phyloP scores from a whole-genome alignment of 257 asterid species.

The Gynochthodes officinalis region DNA sequence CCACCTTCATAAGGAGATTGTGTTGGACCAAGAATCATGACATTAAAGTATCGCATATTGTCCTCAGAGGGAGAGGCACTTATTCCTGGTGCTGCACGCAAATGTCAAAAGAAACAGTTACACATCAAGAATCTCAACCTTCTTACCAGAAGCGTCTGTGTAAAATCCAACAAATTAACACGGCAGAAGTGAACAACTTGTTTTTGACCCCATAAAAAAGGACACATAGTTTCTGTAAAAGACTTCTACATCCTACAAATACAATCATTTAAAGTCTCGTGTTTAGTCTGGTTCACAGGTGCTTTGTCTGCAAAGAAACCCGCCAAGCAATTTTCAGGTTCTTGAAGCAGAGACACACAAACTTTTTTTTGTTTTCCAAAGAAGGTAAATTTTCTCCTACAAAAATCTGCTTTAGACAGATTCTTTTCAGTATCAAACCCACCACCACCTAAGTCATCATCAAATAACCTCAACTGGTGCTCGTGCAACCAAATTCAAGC shows the following conservation, averaged over 20 bases:
- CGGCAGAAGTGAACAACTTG: neutral
- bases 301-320: too few species aligned
- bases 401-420: neutral
- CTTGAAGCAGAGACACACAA: neutral
- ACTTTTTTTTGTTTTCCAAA: neutral
- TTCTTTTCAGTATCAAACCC: neutral
- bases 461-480: neutral
- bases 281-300: too few species aligned
- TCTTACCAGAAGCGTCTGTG: neutral
- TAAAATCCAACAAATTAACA: neutral
- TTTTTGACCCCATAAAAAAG: neutral
- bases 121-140: neutral
- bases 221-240: too few species aligned
- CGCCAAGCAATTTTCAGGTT: neutral
- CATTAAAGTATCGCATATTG: constrained; percentile 96
- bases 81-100: constrained; percentile 94
- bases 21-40: constrained; percentile 97
- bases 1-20: constrained; percentile 99
- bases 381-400: neutral
- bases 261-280: neutral
- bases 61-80: constrained; percentile 99
- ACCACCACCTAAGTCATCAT: neutral
- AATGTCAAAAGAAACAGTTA: constrained; percentile 8
- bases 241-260: neutral
- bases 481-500: neutral